Evolutionary conservation across 768 basidiomycete species (phyloP), one percentile per base, ranked within the genome.

Genomic region (Tulasnella sp.): DNA sequence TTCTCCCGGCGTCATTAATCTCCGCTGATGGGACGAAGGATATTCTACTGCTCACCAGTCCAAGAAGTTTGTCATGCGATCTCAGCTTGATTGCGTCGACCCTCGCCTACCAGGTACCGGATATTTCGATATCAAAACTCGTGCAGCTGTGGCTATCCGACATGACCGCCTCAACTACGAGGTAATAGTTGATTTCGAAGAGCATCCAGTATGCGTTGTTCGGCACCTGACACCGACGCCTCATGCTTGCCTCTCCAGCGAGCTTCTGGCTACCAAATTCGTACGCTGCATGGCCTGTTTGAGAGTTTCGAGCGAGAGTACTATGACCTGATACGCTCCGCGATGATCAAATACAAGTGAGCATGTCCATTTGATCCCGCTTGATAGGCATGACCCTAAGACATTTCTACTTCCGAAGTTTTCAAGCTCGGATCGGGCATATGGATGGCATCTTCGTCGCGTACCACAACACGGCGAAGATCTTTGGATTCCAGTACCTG

Each of bases 101-200:
- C 64, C 71, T 11, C 78, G 87, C 44, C 72, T 98, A 29, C 93
- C 93, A 3, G 92, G 92, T 0, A 84, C 83, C 0, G 92, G 91
- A 27, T 83, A 93, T 0, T 99, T 99, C 65, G 94, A 99, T 68
- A 83, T 98, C 71, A 99, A 99, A 71, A 97, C 94, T 0, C 80
- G 94, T 49, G 92, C 92, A 0, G 85, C 83, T 30, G 70, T 90
- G 24, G 81, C 88, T 0, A 83, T 97, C 48, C 82, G 94, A 1
- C 73, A 87, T 68, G 94, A 98, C 68, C 71, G 86, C 10, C 73
- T 91, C 55, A 97, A 98, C 69, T 87, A 80, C 64, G 78, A 81
- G 72, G 87, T 87, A 53, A 50, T 38, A 15, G 34, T 38, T 7
- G 34, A 5, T 7, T 5, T 43, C 19, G 25, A 53, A 34, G 29